These are phyloP conservation scores for Nicotiana tabacum DNA, from an alignment of 257 asterid species.

Conservation along the genomic window DNA sequence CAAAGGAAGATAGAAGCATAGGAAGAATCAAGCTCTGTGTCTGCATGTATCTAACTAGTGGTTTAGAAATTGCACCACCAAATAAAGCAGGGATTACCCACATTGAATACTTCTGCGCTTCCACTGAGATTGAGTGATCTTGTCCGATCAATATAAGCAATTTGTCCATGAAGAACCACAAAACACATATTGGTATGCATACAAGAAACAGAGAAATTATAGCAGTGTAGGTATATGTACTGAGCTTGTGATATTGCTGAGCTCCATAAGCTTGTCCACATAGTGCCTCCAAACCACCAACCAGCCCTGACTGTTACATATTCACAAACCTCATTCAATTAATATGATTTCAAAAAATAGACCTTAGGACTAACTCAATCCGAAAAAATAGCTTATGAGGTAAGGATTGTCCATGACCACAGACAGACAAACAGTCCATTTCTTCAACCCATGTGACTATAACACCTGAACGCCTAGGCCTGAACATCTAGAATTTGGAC, in stretches of 20 bases:
- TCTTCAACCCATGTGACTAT: no score
- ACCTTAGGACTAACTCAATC: no score
- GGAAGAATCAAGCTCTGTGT: conserved; percentile 55
- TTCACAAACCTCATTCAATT: neutral
- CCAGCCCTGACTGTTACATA: conserved; percentile 44
- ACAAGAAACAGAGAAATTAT: conserved; percentile 38
- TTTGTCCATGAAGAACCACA: conserved; percentile 47
- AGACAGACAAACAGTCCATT: no score
- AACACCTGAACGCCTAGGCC: no score
- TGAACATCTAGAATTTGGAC: no score
- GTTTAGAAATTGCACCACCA: conserved; percentile 44
- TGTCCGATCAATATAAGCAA: conserved; percentile 40
- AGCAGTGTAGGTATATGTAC: conserved; percentile 40
- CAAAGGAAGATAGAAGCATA: conserved; percentile 34
- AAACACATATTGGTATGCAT: conserved; percentile 42
- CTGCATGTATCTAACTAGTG: conserved; percentile 51
- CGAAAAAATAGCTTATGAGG: no score
- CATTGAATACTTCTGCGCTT: conserved; percentile 34
- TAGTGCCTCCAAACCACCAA: conserved; percentile 55
- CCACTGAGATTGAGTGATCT: conserved; percentile 40
- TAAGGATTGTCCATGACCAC: no score
- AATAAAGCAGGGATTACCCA: conserved; percentile 49
- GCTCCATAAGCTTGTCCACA: conserved; percentile 76
- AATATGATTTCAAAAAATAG: neutral
- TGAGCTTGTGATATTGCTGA: conserved; percentile 42